A percentile compares a stretch with the other conserved stretches of the same genome.
These are phyloP conservation scores for Sungouiozyma intestinalis DNA, from an alignment of 805 yeast species.

Conservation along the genomic window DNA sequence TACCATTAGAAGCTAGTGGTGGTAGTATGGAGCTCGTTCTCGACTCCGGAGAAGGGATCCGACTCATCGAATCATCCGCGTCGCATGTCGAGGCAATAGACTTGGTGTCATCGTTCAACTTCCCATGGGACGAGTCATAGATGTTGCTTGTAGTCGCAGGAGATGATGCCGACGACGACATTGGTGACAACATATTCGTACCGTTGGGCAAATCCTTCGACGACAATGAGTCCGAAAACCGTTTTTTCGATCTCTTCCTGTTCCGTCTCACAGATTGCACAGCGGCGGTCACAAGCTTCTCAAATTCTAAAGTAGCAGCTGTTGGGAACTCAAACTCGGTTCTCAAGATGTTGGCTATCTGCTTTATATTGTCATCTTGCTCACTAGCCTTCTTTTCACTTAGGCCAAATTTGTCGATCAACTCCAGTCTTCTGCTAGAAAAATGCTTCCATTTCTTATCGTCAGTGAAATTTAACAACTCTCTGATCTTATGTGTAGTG, in stretches of 20 bases:
- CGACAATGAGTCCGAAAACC: slow-evolving; percentile 2
- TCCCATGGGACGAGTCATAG: neutral
- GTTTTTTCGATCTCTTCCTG: slow-evolving; percentile 55
- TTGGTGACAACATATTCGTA: neutral
- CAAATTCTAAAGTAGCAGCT: slow-evolving; percentile 60
- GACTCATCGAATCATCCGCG: neutral
- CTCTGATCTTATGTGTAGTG: slow-evolving; percentile 34
- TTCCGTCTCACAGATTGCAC: slow-evolving; percentile 89
- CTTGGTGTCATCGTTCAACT: neutral
- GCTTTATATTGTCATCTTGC: slow-evolving; percentile 72
- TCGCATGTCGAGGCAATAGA: neutral
- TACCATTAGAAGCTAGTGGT: neutral
- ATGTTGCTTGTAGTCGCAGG: neutral
- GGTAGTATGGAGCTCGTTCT: neutral
- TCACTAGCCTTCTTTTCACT: slow-evolving; percentile 76
- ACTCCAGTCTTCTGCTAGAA: slow-evolving; percentile 79
- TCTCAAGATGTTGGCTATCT: slow-evolving; percentile 68
- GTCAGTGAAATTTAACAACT: slow-evolving; percentile 62
- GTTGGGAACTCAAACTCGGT: slow-evolving; percentile 65
- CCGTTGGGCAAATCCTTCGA: neutral
- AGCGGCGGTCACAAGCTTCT: slow-evolving; percentile 85
- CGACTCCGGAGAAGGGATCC: neutral
- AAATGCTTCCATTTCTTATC: slow-evolving; percentile 82
- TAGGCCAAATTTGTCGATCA: slow-evolving; percentile 63
- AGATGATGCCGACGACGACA: neutral